Evolutionary conservation across 805 yeast genomes (phyloP).

Genomic region (Suhomyces sp.): DNA sequence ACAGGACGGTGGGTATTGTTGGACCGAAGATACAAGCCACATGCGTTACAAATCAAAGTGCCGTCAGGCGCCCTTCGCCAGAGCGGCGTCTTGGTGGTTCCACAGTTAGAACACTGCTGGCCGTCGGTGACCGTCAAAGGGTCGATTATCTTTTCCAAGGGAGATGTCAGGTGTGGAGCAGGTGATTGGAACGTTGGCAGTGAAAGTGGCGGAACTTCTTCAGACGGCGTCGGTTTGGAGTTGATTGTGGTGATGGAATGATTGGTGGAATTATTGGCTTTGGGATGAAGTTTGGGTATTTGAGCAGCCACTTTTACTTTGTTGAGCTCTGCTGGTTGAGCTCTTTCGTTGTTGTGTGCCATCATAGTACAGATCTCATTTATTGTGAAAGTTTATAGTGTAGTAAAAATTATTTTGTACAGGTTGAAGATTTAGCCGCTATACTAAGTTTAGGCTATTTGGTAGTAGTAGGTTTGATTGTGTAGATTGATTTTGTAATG

Average conservation of each 20-base stretch:
- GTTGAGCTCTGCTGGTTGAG: not conserved
- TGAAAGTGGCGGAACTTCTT: no score
- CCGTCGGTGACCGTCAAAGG: constrained; percentile 20
- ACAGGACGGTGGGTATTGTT: constrained; percentile 66
- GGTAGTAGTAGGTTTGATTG: no score
- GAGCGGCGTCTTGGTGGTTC: constrained; percentile 54
- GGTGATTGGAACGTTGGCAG: no score
- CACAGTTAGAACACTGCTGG: constrained; percentile 54
- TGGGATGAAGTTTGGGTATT: not conserved
- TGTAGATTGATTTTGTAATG: no score
- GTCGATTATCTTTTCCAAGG: not conserved
- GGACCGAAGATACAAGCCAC: constrained; percentile 57
- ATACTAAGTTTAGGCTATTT: no score
- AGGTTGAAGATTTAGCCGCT: not conserved
- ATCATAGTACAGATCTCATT: constrained; percentile 1
- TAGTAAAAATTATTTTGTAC: no score
- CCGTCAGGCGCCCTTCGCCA: constrained; percentile 62
- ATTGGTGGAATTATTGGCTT: no score
- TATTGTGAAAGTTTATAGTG: no score
- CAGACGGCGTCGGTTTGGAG: no score
- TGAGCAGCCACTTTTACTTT: not conserved
- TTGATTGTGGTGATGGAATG: no score
- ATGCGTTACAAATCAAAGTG: constrained; percentile 55
- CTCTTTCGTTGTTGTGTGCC: constrained; percentile 2
- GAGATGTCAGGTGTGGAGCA: not conserved